These are phyloP conservation scores for Scutellaria baicalensis DNA, from an alignment of 257 asterid genomes.

Conservation along the genomic window DNA sequence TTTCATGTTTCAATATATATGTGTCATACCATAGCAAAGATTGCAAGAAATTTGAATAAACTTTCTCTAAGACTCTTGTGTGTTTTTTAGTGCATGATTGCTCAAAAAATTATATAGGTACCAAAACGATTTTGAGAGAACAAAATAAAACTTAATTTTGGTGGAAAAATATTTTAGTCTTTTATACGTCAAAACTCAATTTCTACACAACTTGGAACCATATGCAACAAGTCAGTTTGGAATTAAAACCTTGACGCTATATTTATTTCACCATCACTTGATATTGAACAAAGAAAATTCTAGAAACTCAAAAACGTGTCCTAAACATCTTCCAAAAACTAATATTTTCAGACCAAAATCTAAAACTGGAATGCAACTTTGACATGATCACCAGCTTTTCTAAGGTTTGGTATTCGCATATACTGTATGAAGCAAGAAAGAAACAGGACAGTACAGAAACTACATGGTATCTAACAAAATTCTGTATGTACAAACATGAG, in stretches of 20 bases:
- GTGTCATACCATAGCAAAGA: background rate
- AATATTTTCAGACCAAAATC: background rate
- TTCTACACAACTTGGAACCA: no score
- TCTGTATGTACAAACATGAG: background rate
- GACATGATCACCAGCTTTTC: background rate
- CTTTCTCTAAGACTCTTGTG: background rate
- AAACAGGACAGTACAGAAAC: background rate
- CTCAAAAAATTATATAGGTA: background rate
- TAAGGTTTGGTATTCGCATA: background rate
- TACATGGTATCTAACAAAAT: conserved; percentile 1
- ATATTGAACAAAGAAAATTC: no score
- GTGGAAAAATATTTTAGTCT: no score
- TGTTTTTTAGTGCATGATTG: background rate
- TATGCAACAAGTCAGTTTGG: no score
- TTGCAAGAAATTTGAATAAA: background rate
- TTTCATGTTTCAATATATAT: background rate
- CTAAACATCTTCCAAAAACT: background rate
- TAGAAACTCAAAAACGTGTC: no score
- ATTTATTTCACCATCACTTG: no score
- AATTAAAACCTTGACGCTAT: no score
- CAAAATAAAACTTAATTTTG: no score
- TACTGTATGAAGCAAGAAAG: background rate
- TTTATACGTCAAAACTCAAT: no score
- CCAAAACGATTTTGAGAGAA: no score
- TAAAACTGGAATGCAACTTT: background rate